These are phyloP conservation scores for Dendrobium huoshanense DNA, from an alignment of 106 monocot genomes.

Conservation along the genomic window DNA sequence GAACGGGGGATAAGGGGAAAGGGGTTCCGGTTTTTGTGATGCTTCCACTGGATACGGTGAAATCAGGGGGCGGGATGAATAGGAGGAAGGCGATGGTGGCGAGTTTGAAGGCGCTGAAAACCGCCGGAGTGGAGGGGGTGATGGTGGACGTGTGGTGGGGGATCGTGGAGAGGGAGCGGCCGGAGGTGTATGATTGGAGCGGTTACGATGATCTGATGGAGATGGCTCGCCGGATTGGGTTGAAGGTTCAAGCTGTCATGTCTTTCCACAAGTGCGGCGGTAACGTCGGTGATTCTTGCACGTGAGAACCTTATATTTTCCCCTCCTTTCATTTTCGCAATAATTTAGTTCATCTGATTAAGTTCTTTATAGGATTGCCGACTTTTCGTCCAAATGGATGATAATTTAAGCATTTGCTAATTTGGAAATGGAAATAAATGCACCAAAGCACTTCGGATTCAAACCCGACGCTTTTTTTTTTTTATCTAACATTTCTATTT, in stretches of 20 bases:
- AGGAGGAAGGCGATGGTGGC: conserved; percentile 73
- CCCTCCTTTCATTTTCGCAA: not conserved
- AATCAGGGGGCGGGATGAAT: conserved; percentile 38
- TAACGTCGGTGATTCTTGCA: conserved; percentile 87
- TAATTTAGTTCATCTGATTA: conserved; percentile 1
- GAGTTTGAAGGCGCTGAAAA: conserved; percentile 67
- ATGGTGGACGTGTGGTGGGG: conserved; percentile 99
- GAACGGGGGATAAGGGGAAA: not conserved
- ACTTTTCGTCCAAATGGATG: not conserved
- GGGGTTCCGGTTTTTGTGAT: conserved; percentile 94
- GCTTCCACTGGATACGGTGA: conserved; percentile 80
- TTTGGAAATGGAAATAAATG: too few species aligned
- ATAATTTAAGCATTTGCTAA: too few species aligned
- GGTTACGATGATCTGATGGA: conserved; percentile 70
- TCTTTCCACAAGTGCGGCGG: conserved; percentile 97
- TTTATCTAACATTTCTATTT: not conserved
- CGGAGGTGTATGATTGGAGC: conserved; percentile 64
- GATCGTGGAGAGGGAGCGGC: conserved; percentile 63
- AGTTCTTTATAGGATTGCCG: not conserved
- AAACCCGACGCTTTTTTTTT: not conserved
- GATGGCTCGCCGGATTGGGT: conserved; percentile 42
- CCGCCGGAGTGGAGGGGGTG: conserved; percentile 81
- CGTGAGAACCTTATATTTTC: conserved; percentile 27
- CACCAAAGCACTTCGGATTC: too few species aligned
- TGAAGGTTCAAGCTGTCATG: conserved; percentile 97